Conservation (phyloP, 345 rosid species). For the Viola odorata region DNA sequence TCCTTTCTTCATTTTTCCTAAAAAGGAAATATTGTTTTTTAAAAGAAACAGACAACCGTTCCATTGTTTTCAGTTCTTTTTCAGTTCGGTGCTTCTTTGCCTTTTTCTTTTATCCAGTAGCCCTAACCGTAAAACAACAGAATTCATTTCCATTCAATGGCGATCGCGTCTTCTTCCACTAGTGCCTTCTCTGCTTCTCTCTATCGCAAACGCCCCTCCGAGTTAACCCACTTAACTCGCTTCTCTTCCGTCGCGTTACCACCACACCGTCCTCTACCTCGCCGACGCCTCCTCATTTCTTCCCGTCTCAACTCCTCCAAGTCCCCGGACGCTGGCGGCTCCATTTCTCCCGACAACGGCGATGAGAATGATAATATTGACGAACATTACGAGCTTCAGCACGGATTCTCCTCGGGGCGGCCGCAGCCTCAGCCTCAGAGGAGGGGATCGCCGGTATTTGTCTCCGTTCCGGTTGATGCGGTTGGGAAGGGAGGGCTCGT, state of each 20-base stretch:
- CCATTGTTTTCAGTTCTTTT: background rate
- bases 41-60: background rate
- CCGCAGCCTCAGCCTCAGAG: too few species aligned
- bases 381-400: too few species aligned
- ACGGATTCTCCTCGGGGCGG: too few species aligned
- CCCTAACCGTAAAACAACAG: too few species aligned
- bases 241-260: slow-evolving; percentile 1
- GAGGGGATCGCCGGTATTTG: too few species aligned
- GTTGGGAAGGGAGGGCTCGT: too few species aligned
- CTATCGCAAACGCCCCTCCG: background rate
- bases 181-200: slow-evolving; percentile 29
- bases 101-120: background rate
- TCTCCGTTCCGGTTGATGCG: too few species aligned
- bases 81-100: background rate
- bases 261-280: slow-evolving; percentile 15
- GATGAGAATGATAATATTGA: too few species aligned
- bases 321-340: too few species aligned
- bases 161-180: slow-evolving; percentile 30
- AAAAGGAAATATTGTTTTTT: background rate
- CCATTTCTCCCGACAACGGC: slow-evolving; percentile 9
- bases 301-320: too few species aligned
- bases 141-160: slow-evolving; percentile 13
- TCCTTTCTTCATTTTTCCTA: background rate
- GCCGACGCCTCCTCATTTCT: background rate
- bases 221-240: too few species aligned